Evolutionary conservation across 495 filamentous ascomycete species (phyloP), one percentile per base, ranked within the genome.

Genomic region (Gamarada debralockiae): DNA sequence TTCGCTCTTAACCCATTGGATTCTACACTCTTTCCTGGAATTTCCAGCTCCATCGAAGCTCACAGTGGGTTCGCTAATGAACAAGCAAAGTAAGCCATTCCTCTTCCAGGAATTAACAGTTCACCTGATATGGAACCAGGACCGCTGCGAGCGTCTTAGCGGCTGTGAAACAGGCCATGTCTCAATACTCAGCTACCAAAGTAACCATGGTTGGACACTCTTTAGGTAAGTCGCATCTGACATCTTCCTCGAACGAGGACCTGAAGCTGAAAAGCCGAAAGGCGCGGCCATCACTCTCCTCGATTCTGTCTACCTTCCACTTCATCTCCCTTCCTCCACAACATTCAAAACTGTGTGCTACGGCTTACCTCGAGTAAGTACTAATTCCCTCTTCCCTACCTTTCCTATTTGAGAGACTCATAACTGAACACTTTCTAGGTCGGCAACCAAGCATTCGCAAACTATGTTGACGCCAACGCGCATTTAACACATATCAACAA

Each of bases 361-460:
- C 13, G 41, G 41, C 20, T 10, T 29, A 10, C 27, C 27, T 10
- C 27, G 27, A 29, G 27, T 29, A 29, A 29, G 27, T 29, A n/a
- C n/a, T n/a, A n/a, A n/a, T n/a, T n/a, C n/a, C n/a, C n/a, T n/a
- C n/a, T 10, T 4, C 27, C 27, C 5, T 29, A 29, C 10, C 27
- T 29, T 10, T 10, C 27, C 27, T n/a, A 18, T 10, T 12, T 25
- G 9, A 25, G 22, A 12, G 2, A 18, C 10, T 2, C 18, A 44
- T 14, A 5, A 9, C 22, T 44, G 5, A 25, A 10, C 20, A 2
- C 22, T 14, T 29, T 4, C 22, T 24, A 44, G 41, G 41, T 44
- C 41, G 41, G 41, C 20, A 44, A 44, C 41, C 41, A 44, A 44
- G 22, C 3, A 8, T 44, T 44, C 41, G 41, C 41, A 24, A 44